phyloP scores from a whole-genome alignment of 805 yeast genomes.

The Wickerhamomyces bisporus region DNA sequence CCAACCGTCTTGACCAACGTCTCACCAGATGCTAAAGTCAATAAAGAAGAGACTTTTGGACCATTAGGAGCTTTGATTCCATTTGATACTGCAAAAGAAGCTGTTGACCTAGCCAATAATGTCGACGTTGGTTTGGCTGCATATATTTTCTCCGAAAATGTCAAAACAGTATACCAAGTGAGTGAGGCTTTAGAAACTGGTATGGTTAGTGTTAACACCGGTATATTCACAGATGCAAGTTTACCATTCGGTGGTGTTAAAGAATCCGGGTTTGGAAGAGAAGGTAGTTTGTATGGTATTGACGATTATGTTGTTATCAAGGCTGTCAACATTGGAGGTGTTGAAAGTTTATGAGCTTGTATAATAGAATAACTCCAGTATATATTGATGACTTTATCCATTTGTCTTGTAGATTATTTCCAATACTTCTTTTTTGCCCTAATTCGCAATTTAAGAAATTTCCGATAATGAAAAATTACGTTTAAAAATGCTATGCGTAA shows the following conservation, averaged over 20 bases:
- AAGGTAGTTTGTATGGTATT: conserved; percentile 57
- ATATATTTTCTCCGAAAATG: conserved; percentile 49
- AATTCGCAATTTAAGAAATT: too few relatives aligned
- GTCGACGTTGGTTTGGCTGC: conserved; percentile 55
- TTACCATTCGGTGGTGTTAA: conserved; percentile 62
- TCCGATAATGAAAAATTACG: too few relatives aligned
- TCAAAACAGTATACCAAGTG: conserved; percentile 45
- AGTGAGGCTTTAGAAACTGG: conserved; percentile 58
- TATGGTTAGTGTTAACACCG: conserved; percentile 60
- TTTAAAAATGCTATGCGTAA: too few relatives aligned
- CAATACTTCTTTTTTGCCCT: too few relatives aligned
- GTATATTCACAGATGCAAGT: conserved; percentile 49
- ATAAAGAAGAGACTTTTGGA: conserved; percentile 59
- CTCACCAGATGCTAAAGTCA: conserved; percentile 43
- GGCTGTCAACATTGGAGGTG: conserved; percentile 44
- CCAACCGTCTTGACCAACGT: conserved; percentile 53
- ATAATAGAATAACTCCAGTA: too few relatives aligned
- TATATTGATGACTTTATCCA: neutral
- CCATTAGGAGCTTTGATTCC: conserved; percentile 55
- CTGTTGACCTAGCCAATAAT: conserved; percentile 47
- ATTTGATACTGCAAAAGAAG: conserved; percentile 51
- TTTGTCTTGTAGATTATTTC: too few relatives aligned
- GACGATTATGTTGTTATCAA: conserved; percentile 55
- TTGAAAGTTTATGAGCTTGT: conserved; percentile 4
- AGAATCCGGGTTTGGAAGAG: conserved; percentile 68